Conservation (phyloP, 2,329 filamentous ascomycete genomes). For the Coniochaeta prunicola region DNA sequence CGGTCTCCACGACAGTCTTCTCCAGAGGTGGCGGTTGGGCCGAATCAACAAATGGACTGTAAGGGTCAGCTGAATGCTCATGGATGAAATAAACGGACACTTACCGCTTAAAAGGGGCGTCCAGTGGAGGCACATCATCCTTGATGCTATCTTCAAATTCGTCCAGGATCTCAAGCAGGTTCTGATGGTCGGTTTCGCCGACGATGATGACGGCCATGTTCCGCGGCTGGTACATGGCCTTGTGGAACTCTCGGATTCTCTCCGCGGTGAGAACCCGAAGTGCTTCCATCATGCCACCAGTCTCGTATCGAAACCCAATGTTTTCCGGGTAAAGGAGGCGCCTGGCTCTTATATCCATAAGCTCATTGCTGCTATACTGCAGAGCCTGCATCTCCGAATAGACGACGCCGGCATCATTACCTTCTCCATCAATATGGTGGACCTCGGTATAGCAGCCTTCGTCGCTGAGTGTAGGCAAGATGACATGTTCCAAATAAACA, state of each 20-base stretch:
- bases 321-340: slow-evolving; percentile 80
- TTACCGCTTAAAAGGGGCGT: slow-evolving; percentile 67
- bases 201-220: slow-evolving; percentile 88
- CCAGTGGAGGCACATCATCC: slow-evolving; percentile 68
- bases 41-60: slow-evolving; percentile 78
- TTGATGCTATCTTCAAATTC: slow-evolving; percentile 83
- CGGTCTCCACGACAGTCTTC: slow-evolving; percentile 65
- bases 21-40: slow-evolving; percentile 65
- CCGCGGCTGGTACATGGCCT: slow-evolving; percentile 95
- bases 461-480: slow-evolving; percentile 87
- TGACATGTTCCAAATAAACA: slow-evolving; percentile 89
- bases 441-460: slow-evolving; percentile 93
- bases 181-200: slow-evolving; percentile 79
- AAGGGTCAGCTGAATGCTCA: slow-evolving; percentile 15
- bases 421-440: slow-evolving; percentile 87
- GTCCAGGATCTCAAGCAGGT: slow-evolving; percentile 76
- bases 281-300: slow-evolving; percentile 93
- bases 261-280: slow-evolving; percentile 80
- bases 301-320: slow-evolving; percentile 92
- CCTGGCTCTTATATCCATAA: slow-evolving; percentile 80
- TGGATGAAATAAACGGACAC: slow-evolving; percentile 10
- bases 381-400: slow-evolving; percentile 99
- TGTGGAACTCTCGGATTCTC: slow-evolving; percentile 89
- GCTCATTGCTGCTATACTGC: slow-evolving; percentile 73
- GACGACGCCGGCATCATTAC: slow-evolving; percentile 92